Base-by-base conservation (phyloP, 176 grass and related monocot species). In the Musa troglodytarum region DNA sequence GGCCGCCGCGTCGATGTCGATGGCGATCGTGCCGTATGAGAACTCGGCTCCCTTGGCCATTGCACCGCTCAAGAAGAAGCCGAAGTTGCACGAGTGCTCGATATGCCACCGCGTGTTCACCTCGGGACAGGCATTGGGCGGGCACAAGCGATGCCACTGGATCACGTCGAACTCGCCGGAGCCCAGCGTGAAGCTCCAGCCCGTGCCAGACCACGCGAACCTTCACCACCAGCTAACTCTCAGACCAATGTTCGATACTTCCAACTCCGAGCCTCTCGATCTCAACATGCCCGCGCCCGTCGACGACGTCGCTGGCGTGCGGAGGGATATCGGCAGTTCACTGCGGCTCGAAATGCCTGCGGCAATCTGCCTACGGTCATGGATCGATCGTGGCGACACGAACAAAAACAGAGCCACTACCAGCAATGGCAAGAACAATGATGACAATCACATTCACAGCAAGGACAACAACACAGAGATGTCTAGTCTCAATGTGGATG, bases 101-200 rank as follows among this genome's bases (percentile, higher is more conserved):
- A 86, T 93, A 3, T 97, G 94, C 75, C 94, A 97, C 74, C 94
- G 90, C 16, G 58, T 93, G 68, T 97, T 93, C 88, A 71, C 88
- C 17, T 88, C 94, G 1, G 94, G 94, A 8, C 94, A 97, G 82
- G 94, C 90, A 22, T 88, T 97, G 20, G 94, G 94, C 58, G 90
- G 88, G 10, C 94, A 97, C 86, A 97, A 97, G 80, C 88, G 90
- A 12, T 93, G 89, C 53, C 94, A 97, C 81, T 93, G 94, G 90
- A 79, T 97, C 43, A 86, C 88, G 7, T 85, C 86, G 0, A 90
- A 86, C 62, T 73, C 71, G 1, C 65, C 79, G 2, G 82, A 93
- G 20, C 29, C 82, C 9, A 11, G 15, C 49, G 71, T 69, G 53
- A 78, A 66, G 62, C 65, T 86, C 74, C 69, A 82, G 11, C n/a